These are phyloP conservation scores for Candida morakotiae DNA, from an alignment of 805 yeast genomes.

Conservation along the genomic window DNA sequence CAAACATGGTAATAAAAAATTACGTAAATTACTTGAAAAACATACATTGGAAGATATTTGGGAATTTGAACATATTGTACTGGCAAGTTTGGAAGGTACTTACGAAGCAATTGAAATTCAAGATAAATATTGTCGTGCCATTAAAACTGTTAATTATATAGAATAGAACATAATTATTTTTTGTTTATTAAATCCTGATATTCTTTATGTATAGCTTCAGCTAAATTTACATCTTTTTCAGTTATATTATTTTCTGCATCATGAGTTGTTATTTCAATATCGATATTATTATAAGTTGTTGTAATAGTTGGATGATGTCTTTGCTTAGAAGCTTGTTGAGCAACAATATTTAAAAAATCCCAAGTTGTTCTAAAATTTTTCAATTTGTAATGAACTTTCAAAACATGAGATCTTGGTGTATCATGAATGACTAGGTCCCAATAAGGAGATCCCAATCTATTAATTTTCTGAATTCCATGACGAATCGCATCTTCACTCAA, in stretches of 20 bases:
- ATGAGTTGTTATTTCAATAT: conserved; percentile 58
- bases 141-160: conserved; percentile 6
- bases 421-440: conserved; percentile 3
- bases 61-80: conserved; percentile 63
- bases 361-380: conserved; percentile 59
- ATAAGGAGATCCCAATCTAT: conserved; percentile 1
- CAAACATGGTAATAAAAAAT: conserved; percentile 22
- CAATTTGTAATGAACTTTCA: conserved; percentile 26
- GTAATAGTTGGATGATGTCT: conserved; percentile 72
- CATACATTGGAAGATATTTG: conserved; percentile 67
- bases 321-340: conserved; percentile 50
- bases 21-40: conserved; percentile 38
- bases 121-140: conserved; percentile 68
- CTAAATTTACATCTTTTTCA: conserved; percentile 57
- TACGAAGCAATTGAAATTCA: conserved; percentile 89
- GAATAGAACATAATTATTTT: not conserved
- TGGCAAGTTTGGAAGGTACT: conserved; percentile 85
- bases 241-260: conserved; percentile 50
- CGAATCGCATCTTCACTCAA: not conserved
- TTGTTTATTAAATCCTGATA: conserved; percentile 6
- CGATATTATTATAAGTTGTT: conserved; percentile 59
- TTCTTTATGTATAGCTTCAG: conserved; percentile 28
- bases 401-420: conserved; percentile 4
- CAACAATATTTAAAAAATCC: conserved; percentile 57
- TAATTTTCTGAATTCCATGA: conserved; percentile 2